Evolutionary conservation across 1,139 yeast genomes (phyloP).

Genomic region (Saccharomyces hybrid): DNA sequence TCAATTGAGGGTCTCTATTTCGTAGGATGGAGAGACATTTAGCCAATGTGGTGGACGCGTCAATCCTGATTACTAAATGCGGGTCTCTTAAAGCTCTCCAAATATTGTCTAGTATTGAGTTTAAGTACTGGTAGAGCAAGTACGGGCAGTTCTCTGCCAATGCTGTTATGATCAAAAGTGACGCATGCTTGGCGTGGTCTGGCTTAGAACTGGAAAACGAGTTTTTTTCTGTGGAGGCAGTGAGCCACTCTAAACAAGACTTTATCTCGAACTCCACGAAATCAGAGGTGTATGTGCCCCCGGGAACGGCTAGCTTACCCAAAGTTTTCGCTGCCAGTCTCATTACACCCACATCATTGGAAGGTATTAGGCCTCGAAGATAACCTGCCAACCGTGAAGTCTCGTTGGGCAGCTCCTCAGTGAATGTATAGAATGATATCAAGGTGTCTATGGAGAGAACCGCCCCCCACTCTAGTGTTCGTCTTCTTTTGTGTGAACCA

Average conservation of each 20-base stretch:
- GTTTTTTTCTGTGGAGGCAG: conserved; percentile 38
- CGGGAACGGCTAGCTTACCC: conserved; percentile 83
- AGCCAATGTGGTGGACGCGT: conserved; percentile 76
- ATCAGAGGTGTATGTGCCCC: conserved; percentile 83
- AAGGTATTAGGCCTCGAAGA: conserved; percentile 69
- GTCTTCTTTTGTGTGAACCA: conserved; percentile 70
- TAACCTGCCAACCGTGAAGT: conserved; percentile 88
- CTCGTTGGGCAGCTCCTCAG: conserved; percentile 78
- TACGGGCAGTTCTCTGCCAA: conserved; percentile 86
- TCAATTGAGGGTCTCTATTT: conserved; percentile 65
- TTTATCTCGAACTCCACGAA: conserved; percentile 89
- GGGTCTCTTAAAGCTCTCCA: conserved; percentile 85
- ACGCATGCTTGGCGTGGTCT: conserved; percentile 83
- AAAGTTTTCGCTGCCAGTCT: conserved; percentile 76
- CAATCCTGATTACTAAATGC: conserved; percentile 65
- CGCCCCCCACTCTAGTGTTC: conserved; percentile 80
- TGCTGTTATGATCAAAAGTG: conserved; percentile 74
- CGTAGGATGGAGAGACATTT: conserved; percentile 72
- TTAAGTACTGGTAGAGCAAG: conserved; percentile 66
- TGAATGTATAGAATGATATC: conserved; percentile 67
- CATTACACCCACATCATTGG: conserved; percentile 79
- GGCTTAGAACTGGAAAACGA: conserved; percentile 52
- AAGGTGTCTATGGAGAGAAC: conserved; percentile 86
- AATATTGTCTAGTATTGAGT: conserved; percentile 72
- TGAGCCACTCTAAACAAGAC: conserved; percentile 85